Percentiles rank a stretch among this genome's conserved stretches.
Conservation (phyloP, 1,284 basidiomycete genomes). For the Leucocoprinus gongylophorus region DNA sequence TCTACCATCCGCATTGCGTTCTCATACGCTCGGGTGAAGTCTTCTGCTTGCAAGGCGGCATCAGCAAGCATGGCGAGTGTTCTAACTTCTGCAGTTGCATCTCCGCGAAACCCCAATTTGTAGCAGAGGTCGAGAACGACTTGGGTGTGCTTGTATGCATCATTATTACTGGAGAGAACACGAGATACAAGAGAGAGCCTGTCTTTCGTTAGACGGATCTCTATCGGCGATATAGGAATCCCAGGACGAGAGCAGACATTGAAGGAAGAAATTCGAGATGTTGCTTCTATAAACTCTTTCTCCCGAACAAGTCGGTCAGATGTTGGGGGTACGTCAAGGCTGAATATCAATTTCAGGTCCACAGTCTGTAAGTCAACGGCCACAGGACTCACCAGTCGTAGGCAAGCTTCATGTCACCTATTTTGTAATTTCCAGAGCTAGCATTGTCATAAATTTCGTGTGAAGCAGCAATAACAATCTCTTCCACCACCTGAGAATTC, state of each 20-base stretch:
- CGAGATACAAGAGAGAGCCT: constrained; percentile 76
- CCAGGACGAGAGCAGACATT: constrained; percentile 70
- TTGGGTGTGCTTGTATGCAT: constrained; percentile 84
- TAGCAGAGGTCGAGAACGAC: constrained; percentile 83
- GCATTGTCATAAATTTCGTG: constrained; percentile 93
- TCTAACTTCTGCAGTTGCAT: constrained; percentile 70
- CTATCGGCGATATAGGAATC: constrained; percentile 77
- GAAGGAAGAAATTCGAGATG: constrained; percentile 78
- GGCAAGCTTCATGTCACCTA: constrained; percentile 91
- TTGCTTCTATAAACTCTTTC: constrained; percentile 92
- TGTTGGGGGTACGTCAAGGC: constrained; percentile 64
- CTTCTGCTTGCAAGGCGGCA: constrained; percentile 72
- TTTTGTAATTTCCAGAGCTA: constrained; percentile 82
- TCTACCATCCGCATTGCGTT: constrained; percentile 68
- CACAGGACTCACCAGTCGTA: constrained; percentile 73
- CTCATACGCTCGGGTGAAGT: constrained; percentile 69
- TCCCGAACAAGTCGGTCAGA: constrained; percentile 63
- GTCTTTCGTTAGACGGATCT: constrained; percentile 85
- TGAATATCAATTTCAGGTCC: constrained; percentile 24
- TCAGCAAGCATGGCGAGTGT: constrained; percentile 84
- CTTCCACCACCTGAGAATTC: constrained; percentile 52
- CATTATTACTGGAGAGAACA: constrained; percentile 73
- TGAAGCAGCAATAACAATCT: constrained; percentile 73
- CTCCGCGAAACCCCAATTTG: constrained; percentile 76
- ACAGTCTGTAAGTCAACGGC: background rate